Conservation (phyloP, 768 basidiomycete genomes). For the Polyporus arcularius region DNA sequence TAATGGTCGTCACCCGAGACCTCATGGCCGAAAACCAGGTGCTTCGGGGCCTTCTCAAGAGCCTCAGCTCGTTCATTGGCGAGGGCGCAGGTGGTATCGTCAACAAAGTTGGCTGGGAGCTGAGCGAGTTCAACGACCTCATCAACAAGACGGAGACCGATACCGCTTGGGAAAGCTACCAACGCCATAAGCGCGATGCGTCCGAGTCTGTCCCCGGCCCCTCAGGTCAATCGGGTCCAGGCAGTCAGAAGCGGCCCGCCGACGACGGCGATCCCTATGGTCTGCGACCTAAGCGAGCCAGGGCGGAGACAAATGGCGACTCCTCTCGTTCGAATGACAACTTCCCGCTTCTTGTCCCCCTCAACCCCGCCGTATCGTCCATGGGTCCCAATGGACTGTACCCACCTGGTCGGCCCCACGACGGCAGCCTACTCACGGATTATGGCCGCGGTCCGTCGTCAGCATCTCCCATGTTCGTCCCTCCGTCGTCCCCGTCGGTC, state of each 20-base stretch:
- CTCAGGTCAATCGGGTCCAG: constrained; percentile 16
- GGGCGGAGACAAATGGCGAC: constrained; percentile 38
- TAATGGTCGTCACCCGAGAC: constrained; percentile 44
- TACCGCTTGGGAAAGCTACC: constrained; percentile 89
- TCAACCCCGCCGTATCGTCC: constrained; percentile 42
- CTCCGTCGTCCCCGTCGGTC: constrained; percentile 41
- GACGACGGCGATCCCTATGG: constrained; percentile 41
- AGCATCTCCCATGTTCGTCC: constrained; percentile 65
- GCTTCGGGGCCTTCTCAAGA: constrained; percentile 76
- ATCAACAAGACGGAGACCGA: constrained; percentile 89
- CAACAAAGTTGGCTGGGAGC: constrained; percentile 77
- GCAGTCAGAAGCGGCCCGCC: constrained; percentile 52
- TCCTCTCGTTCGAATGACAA: constrained; percentile 32
- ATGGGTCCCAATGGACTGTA: constrained; percentile 45
- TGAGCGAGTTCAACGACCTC: constrained; percentile 76
- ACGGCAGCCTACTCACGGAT: constrained; percentile 59
- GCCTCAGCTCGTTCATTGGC: constrained; percentile 78
- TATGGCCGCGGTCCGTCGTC: constrained; percentile 53
- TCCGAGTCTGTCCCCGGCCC: constrained; percentile 31
- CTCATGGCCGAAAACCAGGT: constrained; percentile 89
- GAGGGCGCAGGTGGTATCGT: constrained; percentile 82
- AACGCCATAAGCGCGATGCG: constrained; percentile 60
- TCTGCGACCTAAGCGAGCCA: constrained; percentile 53
- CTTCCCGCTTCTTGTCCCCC: constrained; percentile 60
- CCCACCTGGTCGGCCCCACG: constrained; percentile 43